Conservation (phyloP, 306 rosid genomes). For the Pachyrhizus erosus region DNA sequence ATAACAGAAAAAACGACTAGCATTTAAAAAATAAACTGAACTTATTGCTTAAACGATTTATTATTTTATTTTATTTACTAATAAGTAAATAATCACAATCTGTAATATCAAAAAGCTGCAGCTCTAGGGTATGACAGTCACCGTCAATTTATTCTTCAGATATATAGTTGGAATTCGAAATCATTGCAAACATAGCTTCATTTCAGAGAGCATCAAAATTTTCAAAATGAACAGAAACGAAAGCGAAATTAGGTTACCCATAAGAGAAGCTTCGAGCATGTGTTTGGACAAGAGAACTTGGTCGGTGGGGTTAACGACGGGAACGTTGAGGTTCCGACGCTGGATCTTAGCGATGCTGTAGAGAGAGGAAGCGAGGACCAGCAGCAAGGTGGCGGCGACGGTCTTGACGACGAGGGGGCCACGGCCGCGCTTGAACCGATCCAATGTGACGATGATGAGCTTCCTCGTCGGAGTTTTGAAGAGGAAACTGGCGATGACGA, state of each 20-base stretch:
- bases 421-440: slow-evolving; percentile 77
- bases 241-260: slow-evolving; percentile 57
- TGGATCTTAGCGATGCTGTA: slow-evolving; percentile 59
- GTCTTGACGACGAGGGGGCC: slow-evolving; percentile 74
- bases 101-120: not conserved
- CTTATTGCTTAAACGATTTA: not conserved
- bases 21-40: not conserved
- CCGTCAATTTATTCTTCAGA: not conserved
- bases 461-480: slow-evolving; percentile 74
- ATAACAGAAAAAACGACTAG: not conserved
- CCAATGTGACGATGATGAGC: slow-evolving; percentile 66
- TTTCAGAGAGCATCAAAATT: not conserved
- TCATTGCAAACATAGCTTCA: not conserved
- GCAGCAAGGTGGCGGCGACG: slow-evolving; percentile 56
- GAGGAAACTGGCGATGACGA: slow-evolving; percentile 58
- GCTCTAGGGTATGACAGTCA: not conserved
- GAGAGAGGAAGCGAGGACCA: slow-evolving; percentile 57
- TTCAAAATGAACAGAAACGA: not conserved
- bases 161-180: not conserved
- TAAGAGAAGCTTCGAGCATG: slow-evolving; percentile 80
- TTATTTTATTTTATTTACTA: not conserved
- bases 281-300: slow-evolving; percentile 76
- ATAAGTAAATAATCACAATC: not conserved
- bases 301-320: slow-evolving; percentile 71
- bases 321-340: slow-evolving; percentile 48